Evolutionary conservation across 2,329 filamentous ascomycete genomes (phyloP).

Genomic region (Diaporthe vaccinii): DNA sequence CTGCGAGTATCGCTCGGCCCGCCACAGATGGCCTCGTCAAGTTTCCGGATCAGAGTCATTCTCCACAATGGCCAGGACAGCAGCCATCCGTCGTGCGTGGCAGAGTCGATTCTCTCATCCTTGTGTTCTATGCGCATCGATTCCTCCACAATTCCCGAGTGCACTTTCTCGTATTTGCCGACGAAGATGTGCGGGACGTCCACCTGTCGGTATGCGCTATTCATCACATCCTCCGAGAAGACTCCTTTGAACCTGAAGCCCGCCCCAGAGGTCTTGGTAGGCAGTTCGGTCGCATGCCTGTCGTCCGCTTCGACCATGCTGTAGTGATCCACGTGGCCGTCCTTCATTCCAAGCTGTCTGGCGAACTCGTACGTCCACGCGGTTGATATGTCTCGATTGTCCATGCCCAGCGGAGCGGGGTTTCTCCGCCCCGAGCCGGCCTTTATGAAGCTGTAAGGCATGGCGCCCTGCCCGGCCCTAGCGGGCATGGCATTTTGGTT

Average conservation of each 20-base stretch:
- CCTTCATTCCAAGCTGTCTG: slow-evolving; percentile 32
- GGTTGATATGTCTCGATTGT: slow-evolving; percentile 37
- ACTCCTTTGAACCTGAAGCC: slow-evolving; percentile 22
- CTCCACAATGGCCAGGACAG: slow-evolving; percentile 37
- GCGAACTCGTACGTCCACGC: slow-evolving; percentile 38
- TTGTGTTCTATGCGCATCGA: slow-evolving; percentile 15
- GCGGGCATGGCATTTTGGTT: background rate
- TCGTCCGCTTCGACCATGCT: slow-evolving; percentile 13
- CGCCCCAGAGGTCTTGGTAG: background rate
- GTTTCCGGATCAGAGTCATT: background rate
- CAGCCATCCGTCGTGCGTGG: background rate
- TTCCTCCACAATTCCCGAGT: background rate
- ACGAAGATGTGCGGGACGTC: slow-evolving; percentile 27
- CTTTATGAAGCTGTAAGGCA: slow-evolving; percentile 36
- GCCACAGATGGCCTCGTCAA: slow-evolving; percentile 33
- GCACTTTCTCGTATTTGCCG: background rate
- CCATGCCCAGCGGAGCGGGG: slow-evolving; percentile 34
- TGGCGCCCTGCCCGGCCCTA: background rate
- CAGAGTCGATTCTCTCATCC: background rate
- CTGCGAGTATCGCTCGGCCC: slow-evolving; percentile 23
- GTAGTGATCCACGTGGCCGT: slow-evolving; percentile 33
- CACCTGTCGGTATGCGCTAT: slow-evolving; percentile 22
- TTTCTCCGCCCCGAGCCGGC: background rate
- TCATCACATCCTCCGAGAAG: background rate
- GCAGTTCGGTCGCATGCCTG: background rate